Percentiles rank a stretch among this genome's conserved stretches.
Evolutionary conservation across 257 asterid genomes (phyloP).

Genomic region (Salvia miltiorrhiza): DNA sequence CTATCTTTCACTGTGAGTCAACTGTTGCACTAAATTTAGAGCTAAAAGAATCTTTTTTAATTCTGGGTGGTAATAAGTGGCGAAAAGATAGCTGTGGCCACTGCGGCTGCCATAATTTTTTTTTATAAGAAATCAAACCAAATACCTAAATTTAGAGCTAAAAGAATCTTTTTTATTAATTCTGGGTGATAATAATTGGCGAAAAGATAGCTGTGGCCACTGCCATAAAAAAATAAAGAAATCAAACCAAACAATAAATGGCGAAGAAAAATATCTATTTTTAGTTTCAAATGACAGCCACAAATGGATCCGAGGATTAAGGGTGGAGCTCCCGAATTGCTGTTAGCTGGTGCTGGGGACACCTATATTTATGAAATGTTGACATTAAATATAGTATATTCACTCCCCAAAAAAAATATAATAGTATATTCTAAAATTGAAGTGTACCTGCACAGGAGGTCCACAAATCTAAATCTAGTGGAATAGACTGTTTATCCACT

Average conservation of each 20-base stretch:
- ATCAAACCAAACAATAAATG: neutral
- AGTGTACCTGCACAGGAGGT: neutral
- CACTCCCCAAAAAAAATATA: neutral
- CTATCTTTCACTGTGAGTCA: neutral
- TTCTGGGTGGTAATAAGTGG: neutral
- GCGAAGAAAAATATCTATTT: constrained; percentile 1
- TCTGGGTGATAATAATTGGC: too few relatives aligned
- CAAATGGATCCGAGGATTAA: neutral
- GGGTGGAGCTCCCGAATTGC: neutral
- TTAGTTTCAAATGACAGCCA: neutral
- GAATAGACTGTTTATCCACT: neutral
- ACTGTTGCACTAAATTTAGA: neutral
- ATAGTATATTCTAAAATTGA: neutral
- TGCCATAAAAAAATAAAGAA: neutral
- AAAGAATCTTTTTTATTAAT: too few relatives aligned
- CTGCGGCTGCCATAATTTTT: neutral
- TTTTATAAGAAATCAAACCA: too few relatives aligned
- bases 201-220: too few relatives aligned
- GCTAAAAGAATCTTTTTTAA: neutral
- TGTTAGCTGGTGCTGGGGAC: constrained; percentile 3
- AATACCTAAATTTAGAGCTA: too few relatives aligned
- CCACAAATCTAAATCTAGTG: neutral
- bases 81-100: neutral
- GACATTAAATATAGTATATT: neutral
- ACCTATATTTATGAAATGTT: neutral